Evolutionary conservation across 768 basidiomycete species (phyloP), one percentile per base, ranked within the genome.

Genomic region (Auriscalpium microsporum): DNA sequence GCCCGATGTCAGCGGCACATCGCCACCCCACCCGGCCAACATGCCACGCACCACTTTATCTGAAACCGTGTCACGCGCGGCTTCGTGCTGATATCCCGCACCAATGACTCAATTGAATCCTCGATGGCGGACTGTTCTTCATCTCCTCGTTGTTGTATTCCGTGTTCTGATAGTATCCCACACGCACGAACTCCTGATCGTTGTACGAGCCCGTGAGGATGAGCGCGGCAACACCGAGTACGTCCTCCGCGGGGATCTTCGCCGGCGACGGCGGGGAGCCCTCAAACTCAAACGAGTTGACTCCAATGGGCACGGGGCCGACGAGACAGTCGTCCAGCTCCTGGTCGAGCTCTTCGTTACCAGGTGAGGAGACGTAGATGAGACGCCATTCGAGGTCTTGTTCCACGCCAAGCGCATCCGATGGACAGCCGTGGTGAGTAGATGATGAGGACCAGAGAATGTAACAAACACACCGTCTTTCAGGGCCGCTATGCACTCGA

Each of bases 161-260:
- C 23, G 94, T 97, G 67, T 98, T 94, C 72, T 98, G 96, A 70
- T 99, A 99, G 69, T 99, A 98, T 8, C 96, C 96, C 28, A 99
- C 94, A 47, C 95, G 84, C n/a, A 99, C 95, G 65, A 99, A 99
- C 69, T 98, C 96, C 65, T 96, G 94, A 51, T 97, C 95, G 40
- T 85, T 83, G 71, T 98, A 99, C 10, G 90, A 90, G 8, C 93
- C 96, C 0, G 94, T 98, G 51, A 99, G 80, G 64, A 99, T 97
- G 67, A 98, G 86, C 7, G 95, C 96, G 2, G 95, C 91, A 16
- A 99, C 94, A 47, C 96, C 96, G 11, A 99, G 79, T 35, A 95
- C 90, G 66, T 98, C 95, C 58, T 90, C 85, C 35, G 81, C 65
- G 2, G 94, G 94, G 61, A 98, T 94, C 63, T 84, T 86, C 34